A percentile compares a stretch with the other conserved stretches of the same genome.
Conservation (phyloP, 768 basidiomycete genomes). For the Mycena filopes region DNA sequence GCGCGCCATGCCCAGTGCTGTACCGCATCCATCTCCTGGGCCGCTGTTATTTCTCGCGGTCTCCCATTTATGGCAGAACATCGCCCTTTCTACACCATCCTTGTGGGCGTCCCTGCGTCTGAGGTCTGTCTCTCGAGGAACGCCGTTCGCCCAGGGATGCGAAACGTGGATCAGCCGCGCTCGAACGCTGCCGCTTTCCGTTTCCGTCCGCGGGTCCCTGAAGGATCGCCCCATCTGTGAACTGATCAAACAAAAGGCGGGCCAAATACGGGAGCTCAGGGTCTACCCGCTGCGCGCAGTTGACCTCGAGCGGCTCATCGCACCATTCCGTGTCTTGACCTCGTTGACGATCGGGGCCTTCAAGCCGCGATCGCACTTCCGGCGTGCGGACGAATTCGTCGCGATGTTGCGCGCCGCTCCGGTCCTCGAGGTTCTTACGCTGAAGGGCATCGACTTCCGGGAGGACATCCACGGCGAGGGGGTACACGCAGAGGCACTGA, state of each 20-base stretch:
- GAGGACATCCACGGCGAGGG: neutral
- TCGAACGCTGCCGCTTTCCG: neutral
- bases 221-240: neutral
- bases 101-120: neutral
- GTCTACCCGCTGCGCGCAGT: neutral
- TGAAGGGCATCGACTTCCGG: neutral
- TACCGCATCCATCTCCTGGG: too few relatives aligned
- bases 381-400: neutral
- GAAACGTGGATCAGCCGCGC: neutral
- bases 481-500: neutral
- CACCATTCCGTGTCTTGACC: neutral
- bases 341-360: neutral
- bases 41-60: too few relatives aligned
- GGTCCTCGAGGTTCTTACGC: neutral
- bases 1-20: too few relatives aligned
- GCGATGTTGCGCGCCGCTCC: slow-evolving; percentile 14
- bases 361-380: neutral
- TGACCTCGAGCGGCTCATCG: neutral
- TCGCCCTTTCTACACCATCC: neutral
- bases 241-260: neutral
- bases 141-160: neutral
- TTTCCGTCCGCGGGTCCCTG: neutral
- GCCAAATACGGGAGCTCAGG: neutral
- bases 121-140: neutral
- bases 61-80: too few relatives aligned